Conservation (phyloP, 257 asterid genomes). For the Pogostemon cablin region DNA sequence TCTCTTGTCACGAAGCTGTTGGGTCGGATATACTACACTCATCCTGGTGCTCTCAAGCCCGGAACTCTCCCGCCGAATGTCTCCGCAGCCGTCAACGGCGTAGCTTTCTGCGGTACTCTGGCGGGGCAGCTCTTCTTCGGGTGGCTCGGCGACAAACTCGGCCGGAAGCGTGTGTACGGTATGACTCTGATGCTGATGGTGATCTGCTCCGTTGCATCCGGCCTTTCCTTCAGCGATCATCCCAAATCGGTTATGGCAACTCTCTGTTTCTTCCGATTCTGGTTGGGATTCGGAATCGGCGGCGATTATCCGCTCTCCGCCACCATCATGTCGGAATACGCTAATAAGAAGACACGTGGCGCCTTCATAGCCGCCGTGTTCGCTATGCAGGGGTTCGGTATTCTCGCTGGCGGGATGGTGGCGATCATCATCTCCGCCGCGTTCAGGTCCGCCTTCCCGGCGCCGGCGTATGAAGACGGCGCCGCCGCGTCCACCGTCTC, state of each 20-base stretch:
- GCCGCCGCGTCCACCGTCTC: constrained; percentile 46
- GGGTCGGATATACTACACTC: constrained; percentile 59
- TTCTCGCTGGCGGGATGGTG: constrained; percentile 56
- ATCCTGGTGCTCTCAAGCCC: constrained; percentile 30
- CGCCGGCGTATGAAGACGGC: constrained; percentile 38
- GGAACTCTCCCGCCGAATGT: constrained; percentile 53
- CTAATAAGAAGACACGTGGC: constrained; percentile 69
- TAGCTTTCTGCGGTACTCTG: constrained; percentile 67
- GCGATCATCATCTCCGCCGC: constrained; percentile 45
- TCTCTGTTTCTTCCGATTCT: constrained; percentile 70
- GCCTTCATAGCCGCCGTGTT: constrained; percentile 77
- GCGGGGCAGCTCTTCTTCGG: constrained; percentile 72
- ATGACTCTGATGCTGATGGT: constrained; percentile 64
- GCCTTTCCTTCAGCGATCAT: constrained; percentile 49
- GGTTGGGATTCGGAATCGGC: constrained; percentile 79
- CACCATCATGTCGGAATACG: constrained; percentile 75
- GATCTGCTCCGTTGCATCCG: constrained; percentile 55
- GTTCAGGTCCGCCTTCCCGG: constrained; percentile 42
- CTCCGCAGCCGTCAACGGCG: constrained; percentile 57
- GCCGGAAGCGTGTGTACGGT: constrained; percentile 68
- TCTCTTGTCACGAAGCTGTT: constrained; percentile 47
- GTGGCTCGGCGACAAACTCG: constrained; percentile 73
- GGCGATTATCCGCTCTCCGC: constrained; percentile 81
- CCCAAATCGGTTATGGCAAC: constrained; percentile 63
- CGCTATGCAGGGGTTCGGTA: constrained; percentile 81